Evolutionary conservation across 2,329 filamentous ascomycete genomes (phyloP), one percentile per base, ranked within the genome.

Genomic region (Coniochaeta ligniaria): DNA sequence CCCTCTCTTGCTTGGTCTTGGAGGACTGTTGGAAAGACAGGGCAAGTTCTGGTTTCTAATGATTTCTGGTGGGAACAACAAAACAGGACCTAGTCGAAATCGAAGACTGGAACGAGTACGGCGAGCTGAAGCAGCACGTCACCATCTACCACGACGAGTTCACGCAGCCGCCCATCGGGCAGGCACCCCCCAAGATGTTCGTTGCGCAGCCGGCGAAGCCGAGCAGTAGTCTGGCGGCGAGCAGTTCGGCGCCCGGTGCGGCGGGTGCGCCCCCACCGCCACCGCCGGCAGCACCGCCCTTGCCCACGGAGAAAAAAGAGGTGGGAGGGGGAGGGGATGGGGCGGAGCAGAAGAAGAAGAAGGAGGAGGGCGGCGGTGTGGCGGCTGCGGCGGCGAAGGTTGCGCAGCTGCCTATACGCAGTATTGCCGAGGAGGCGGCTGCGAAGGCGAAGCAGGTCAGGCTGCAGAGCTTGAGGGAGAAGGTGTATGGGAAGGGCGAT

Each of bases 61-160:
- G n/a, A n/a, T n/a, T n/a, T n/a, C n/a, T n/a, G n/a, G n/a, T n/a
- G n/a, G n/a, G n/a, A n/a, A n/a, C n/a, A n/a, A n/a, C n/a, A n/a
- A 9, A 31, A 31, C 65, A 97, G 93, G 95, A 97, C 73, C 83
- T 97, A 57, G 89, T 94, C 65, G 89, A 98, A 75, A 86, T 98
- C 64, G 95, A 99, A 76, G 95, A 99, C 73, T 98, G 94, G 95
- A 99, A 99, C 78, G 95, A 99, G 74, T 97, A 96, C 75, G 92
- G 92, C 75, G 94, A 98, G 76, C 84, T 99, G 63, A 92, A 92
- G 74, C 86, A 94, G 75, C 89, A 94, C 68, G 86, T 98, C 68
- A 86, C 81, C 63, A 84, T 89, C 66, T 85, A 83, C 75, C 83
- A 83, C 72, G 84, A 87, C 75, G 83, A 86, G 66, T 78, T 77